Percentiles rank a stretch among this genome's conserved stretches.
Evolutionary conservation across 2,329 filamentous ascomycete genomes (phyloP).

Genomic region (Orbilia quercus): DNA sequence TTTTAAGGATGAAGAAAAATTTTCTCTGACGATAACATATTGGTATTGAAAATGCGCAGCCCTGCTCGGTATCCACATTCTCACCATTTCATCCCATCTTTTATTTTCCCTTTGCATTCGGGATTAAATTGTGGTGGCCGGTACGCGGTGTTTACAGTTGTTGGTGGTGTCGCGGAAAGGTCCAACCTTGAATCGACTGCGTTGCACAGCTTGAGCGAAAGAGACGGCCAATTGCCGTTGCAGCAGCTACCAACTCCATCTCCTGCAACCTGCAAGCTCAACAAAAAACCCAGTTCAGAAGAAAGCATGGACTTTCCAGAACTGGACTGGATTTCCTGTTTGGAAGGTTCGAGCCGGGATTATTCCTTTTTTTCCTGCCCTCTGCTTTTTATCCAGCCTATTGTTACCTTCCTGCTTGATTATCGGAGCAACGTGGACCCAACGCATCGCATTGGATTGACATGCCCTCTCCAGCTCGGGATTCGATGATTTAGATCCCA

Average conservation of each 20-base stretch:
- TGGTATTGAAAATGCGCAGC: not conserved
- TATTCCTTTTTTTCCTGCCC: not conserved
- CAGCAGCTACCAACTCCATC: not conserved
- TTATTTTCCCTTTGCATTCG: slow-evolving; percentile 1
- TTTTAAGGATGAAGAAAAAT: slow-evolving; percentile 20
- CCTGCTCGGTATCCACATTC: slow-evolving; percentile 29
- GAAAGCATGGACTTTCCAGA: slow-evolving; percentile 46
- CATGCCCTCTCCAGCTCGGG: too few relatives aligned
- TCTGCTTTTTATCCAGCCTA: slow-evolving; percentile 38
- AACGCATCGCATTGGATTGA: slow-evolving; percentile 8
- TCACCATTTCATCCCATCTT: slow-evolving; percentile 54
- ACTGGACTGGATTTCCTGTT: slow-evolving; percentile 46
- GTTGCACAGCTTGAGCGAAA: slow-evolving; percentile 3
- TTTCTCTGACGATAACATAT: slow-evolving; percentile 20
- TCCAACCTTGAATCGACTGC: slow-evolving; percentile 19
- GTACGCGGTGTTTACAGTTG: not conserved
- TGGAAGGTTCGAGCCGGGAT: slow-evolving; percentile 49
- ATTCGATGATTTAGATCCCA: slow-evolving; percentile 24
- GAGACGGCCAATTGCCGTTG: not conserved
- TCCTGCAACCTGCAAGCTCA: not conserved
- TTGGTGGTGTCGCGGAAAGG: slow-evolving; percentile 9
- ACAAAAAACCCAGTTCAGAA: slow-evolving; percentile 5
- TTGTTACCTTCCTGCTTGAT: slow-evolving; percentile 10
- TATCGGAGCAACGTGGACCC: slow-evolving; percentile 23
- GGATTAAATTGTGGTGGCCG: slow-evolving; percentile 34